Conservation (phyloP, 768 basidiomycete genomes). For the Boletus rubropictus region DNA sequence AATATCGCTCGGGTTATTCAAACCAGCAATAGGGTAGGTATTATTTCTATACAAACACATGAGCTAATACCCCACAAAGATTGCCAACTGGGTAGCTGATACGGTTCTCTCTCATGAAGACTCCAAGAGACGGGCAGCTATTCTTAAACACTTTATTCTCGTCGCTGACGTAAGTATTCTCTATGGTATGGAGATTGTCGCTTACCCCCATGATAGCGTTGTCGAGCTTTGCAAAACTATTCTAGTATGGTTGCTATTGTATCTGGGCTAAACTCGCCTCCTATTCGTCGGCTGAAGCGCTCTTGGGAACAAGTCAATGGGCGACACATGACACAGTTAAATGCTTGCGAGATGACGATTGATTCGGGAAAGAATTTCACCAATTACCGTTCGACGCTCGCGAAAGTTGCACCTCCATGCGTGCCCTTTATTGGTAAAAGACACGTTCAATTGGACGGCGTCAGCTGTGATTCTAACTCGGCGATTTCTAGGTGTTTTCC, state of each 20-base stretch:
- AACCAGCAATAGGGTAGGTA: slow-evolving; percentile 73
- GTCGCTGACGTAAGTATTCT: slow-evolving; percentile 74
- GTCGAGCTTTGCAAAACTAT: slow-evolving; percentile 86
- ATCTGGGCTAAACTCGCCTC: slow-evolving; percentile 89
- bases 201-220: slow-evolving; percentile 53
- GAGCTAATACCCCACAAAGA: slow-evolving; percentile 45
- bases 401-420: slow-evolving; percentile 82
- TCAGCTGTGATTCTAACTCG: background rate
- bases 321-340: slow-evolving; percentile 67
- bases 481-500: slow-evolving; percentile 70
- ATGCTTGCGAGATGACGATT: slow-evolving; percentile 81
- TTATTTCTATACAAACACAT: background rate
- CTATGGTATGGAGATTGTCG: background rate
- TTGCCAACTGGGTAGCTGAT: slow-evolving; percentile 91
- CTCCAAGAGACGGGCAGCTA: slow-evolving; percentile 69
- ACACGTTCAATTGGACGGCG: background rate
- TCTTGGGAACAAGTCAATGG: slow-evolving; percentile 88
- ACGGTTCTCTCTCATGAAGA: slow-evolving; percentile 77
- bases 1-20: slow-evolving; percentile 86
- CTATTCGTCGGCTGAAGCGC: slow-evolving; percentile 86
- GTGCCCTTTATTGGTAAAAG: slow-evolving; percentile 90
- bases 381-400: slow-evolving; percentile 81
- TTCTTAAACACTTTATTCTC: slow-evolving; percentile 87
- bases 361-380: slow-evolving; percentile 92
- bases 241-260: slow-evolving; percentile 96